phyloP scores from a whole-genome alignment of 148 eudicot genomes.

The Vaccinium macrocarpon region DNA sequence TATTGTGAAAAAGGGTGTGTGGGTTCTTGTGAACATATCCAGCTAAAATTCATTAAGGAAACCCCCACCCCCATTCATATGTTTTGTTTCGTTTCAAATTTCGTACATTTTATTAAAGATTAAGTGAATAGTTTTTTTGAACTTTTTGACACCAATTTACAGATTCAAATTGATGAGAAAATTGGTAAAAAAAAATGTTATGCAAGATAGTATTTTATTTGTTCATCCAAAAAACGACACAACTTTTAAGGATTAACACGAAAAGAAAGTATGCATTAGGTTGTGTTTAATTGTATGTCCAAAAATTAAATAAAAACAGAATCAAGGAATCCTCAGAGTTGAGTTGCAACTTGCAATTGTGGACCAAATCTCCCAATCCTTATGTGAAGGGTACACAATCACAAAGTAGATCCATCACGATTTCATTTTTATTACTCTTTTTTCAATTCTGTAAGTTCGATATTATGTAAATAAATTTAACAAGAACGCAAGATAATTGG shows the following conservation, averaged over 20 bases:
- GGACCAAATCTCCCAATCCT: not conserved
- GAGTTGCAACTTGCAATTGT: too few species aligned
- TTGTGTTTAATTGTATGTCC: not conserved
- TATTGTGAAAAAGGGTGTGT: not conserved
- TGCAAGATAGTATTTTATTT: not conserved
- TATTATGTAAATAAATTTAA: not conserved
- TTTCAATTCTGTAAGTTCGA: not conserved
- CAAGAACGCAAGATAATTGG: not conserved
- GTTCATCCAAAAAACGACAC: not conserved
- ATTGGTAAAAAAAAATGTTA: too few species aligned
- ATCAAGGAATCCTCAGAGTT: not conserved
- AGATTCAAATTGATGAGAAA: too few species aligned
- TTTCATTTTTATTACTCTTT: not conserved
- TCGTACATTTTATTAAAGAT: not conserved
- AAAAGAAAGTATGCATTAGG: not conserved
- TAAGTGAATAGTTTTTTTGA: not conserved
- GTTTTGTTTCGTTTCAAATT: not conserved
- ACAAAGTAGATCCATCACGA: not conserved
- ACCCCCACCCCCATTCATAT: not conserved
- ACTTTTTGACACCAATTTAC: too few species aligned
- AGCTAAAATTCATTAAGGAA: not conserved
- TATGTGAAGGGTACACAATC: not conserved
- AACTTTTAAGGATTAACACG: not conserved
- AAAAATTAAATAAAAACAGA: not conserved
- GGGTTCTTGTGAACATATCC: constrained; percentile 19